A percentile compares a stretch with the other conserved stretches of the same genome.
These are phyloP conservation scores for Annulohypoxylon nitens DNA, from an alignment of 495 filamentous ascomycete genomes.

Conservation along the genomic window DNA sequence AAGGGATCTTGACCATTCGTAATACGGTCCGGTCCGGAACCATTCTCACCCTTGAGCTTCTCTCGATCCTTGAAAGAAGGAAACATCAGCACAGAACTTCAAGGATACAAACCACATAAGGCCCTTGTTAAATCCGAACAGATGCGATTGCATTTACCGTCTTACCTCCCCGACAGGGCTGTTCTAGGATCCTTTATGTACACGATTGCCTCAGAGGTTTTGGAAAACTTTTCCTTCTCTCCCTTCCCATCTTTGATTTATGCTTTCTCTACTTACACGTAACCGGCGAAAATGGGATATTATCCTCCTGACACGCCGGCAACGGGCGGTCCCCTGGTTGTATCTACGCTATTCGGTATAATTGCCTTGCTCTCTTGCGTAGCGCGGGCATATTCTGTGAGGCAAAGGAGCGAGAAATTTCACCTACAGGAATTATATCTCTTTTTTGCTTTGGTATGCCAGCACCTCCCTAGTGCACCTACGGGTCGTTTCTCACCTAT, in stretches of 20 bases:
- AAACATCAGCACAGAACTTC: slow-evolving; percentile 1
- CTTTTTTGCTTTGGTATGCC: not conserved
- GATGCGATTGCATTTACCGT: not conserved
- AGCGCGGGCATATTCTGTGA: not conserved
- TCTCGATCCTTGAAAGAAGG: not conserved
- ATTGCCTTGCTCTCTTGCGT: slow-evolving; percentile 7
- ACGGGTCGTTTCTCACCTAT: not conserved
- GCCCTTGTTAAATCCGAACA: not conserved
- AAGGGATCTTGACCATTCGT: not conserved
- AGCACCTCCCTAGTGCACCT: not conserved
- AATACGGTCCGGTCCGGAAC: not conserved
- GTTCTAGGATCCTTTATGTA: not conserved
- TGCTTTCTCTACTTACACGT: not conserved
- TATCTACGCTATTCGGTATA: slow-evolving; percentile 6
- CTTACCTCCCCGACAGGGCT: not conserved
- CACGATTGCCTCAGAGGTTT: not conserved
- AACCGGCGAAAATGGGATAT: slow-evolving; percentile 6
- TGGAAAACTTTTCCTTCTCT: not conserved
- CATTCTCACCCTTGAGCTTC: slow-evolving; percentile 4
- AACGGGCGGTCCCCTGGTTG: slow-evolving; percentile 2
- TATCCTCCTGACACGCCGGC: not conserved
- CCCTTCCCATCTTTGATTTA: not conserved
- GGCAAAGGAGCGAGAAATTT: slow-evolving; percentile 6
- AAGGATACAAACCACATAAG: not conserved
- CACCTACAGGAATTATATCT: not conserved